A percentile compares a stretch with the other conserved stretches of the same genome.
Conservation (phyloP, 768 basidiomycete genomes). For the Rhizopogon sp. region DNA sequence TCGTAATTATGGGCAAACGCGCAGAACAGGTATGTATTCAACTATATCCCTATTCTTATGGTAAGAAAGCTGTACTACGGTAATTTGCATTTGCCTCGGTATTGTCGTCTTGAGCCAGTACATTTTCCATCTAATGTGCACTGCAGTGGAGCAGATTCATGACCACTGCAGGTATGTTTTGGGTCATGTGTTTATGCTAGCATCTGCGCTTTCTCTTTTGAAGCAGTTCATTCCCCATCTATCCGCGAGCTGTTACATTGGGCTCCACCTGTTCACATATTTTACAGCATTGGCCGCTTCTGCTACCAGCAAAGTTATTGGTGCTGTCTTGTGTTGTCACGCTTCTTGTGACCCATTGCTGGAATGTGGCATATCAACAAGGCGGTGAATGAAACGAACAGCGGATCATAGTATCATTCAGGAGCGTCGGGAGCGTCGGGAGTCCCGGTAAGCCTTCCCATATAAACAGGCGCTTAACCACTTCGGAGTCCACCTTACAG, state of each 20-base stretch:
- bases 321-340: conserved; percentile 62
- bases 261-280: neutral
- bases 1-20: neutral
- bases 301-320: conserved; percentile 52
- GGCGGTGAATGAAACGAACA: conserved; percentile 59
- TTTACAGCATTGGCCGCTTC: conserved; percentile 22
- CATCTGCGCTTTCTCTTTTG: conserved; percentile 74
- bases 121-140: conserved; percentile 45
- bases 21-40: neutral
- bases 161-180: conserved; percentile 37
- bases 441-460: conserved; percentile 43
- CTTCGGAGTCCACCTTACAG: neutral
- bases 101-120: conserved; percentile 40
- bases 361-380: conserved; percentile 77
- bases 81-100: conserved; percentile 44
- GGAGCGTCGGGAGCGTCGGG: conserved; percentile 51
- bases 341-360: conserved; percentile 53
- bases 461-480: neutral
- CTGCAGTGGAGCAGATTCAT: conserved; percentile 34
- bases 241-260: conserved; percentile 1
- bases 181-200: conserved; percentile 50
- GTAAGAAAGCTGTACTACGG: neutral
- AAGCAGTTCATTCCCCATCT: conserved; percentile 79
- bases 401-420: conserved; percentile 41
- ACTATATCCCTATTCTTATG: neutral